Evolutionary conservation across 2,329 filamentous ascomycete genomes (phyloP), one percentile per base, ranked within the genome.

Genomic region (Albophoma yamanashiensis): DNA sequence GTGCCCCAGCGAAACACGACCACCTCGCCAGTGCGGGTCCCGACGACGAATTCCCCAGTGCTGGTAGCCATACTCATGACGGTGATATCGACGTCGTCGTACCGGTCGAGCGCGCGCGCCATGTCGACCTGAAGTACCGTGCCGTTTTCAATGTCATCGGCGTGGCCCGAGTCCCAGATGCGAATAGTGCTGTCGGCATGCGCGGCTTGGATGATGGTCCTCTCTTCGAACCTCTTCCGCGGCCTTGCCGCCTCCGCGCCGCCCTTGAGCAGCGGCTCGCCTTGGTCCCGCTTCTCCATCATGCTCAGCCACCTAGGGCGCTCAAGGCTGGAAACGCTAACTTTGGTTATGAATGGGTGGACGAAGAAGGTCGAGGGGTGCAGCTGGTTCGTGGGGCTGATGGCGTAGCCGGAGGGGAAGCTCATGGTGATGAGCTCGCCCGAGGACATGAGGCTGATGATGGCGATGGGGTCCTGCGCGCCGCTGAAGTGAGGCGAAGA

Each of bases 171-270:
- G 73, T 99, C 94, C 92, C 92, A 99, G 8, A 97, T 78, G 39
- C 92, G 82, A n/a, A 99, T 80, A 0, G 89, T 95, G 58, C 92
- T 91, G 73, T 99, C 94, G 3, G 88, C 91, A 71, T 99, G 93
- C 0, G 91, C 88, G 5, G 90, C 91, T 62, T 93, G 89, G 8
- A 96, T 82, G 53, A 97, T 84, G 60, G 92, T 96, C 56, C 94
- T 84, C 62, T 87, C 82, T 68, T 96, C 92, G 66, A 90, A 92
- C 63, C 90, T 80, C 67, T 91, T 89, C 47, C 90, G 77, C 8
- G 87, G 84, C 63, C 86, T 84, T 6, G 81, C 79, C 1, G 83
- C 87, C 70, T 89, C 87, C 1, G 86, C 88, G 9, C 94, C 94
- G 59, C 94, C 94, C 64, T 85, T 84, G 2, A 96, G 73, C 43